Base-by-base conservation (phyloP, 2,329 filamentous ascomycete genomes). In the Chaetomium olivaceum region DNA sequence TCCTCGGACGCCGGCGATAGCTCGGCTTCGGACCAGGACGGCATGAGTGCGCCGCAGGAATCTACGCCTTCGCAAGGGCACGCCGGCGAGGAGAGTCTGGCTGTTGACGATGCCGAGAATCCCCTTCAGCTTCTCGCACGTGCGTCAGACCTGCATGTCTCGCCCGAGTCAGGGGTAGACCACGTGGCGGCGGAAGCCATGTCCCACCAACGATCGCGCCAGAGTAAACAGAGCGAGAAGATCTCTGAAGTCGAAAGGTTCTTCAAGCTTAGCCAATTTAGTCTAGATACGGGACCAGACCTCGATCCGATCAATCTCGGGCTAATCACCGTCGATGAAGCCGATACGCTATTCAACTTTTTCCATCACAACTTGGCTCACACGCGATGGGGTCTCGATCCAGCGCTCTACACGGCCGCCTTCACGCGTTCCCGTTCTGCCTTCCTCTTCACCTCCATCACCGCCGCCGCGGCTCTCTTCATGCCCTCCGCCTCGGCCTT, bases 381-480 rank as follows among this genome's bases (percentile, higher is more conserved):
- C 74, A 92, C 89, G 0, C 79, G 89, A 74, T 92, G 89, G 89
- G 89, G 89, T 0, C 83, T 91, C 9, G 89, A 91, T 70, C 87
- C 88, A 1, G 74, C 83, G 16, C 78, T 91, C 4, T 89, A 91
- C 71, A 91, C 85, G 0, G 80, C 86, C 21, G 76, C 81, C 0
- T 92, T 91, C 71, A 87, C 90, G 2, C 86, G 88, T 19, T 82
- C 82, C 1, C 85, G 88, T 57, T 92, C 89, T 0, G 84, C 88
- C 1, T 91, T 91, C 72, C 79, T 92, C 1, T 88, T 90, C 71
- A 91, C 89, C 0, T 91, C 89, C 1, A 86, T 92, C 58, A 81
- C 90, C 70, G 87, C 89, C 1, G 86, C 87, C 3, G 88, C 89
- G 1, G 86, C 89, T 0, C 79, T 91, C 1, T 92, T 91, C 71